phyloP scores from a whole-genome alignment of 2,329 filamentous ascomycete genomes.

The Nakataea oryzae region DNA sequence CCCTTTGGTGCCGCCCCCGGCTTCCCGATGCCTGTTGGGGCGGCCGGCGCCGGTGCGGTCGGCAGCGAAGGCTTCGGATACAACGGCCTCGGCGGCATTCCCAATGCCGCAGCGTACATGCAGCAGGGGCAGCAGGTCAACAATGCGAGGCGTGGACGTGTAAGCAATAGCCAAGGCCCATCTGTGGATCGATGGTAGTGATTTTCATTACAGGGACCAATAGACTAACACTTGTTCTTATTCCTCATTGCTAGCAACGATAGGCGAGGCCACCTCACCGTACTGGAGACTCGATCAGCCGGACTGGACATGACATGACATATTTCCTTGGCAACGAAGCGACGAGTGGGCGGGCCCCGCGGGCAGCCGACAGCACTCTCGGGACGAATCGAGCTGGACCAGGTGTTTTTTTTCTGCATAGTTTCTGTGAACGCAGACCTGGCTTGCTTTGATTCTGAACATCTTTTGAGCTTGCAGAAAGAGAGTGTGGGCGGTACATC shows the following conservation, averaged over 20 bases:
- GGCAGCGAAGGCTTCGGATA: conserved; percentile 33
- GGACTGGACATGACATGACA: too few relatives aligned
- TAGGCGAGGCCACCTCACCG: neutral
- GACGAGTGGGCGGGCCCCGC: too few relatives aligned
- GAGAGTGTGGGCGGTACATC: too few relatives aligned
- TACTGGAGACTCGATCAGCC: neutral
- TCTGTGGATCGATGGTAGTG: neutral
- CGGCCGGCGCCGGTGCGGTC: neutral
- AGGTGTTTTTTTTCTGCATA: too few relatives aligned
- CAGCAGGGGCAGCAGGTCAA: conserved; percentile 43
- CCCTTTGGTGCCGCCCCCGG: conserved; percentile 38
- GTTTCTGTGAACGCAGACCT: too few relatives aligned
- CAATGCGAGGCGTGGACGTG: conserved; percentile 47
- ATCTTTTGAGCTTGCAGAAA: too few relatives aligned
- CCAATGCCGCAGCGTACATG: conserved; percentile 38
- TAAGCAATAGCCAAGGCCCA: conserved; percentile 26
- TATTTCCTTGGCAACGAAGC: too few relatives aligned
- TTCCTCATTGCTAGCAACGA: neutral
- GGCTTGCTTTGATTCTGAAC: too few relatives aligned
- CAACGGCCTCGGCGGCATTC: conserved; percentile 31
- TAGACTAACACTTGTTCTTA: neutral
- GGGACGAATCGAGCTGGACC: too few relatives aligned
- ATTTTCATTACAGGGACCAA: neutral
- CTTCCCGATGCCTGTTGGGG: conserved; percentile 29
- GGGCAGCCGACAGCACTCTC: too few relatives aligned